These are phyloP conservation scores for Apiotrichum porosum DNA, from an alignment of 1,284 basidiomycete species.

Conservation along the genomic window DNA sequence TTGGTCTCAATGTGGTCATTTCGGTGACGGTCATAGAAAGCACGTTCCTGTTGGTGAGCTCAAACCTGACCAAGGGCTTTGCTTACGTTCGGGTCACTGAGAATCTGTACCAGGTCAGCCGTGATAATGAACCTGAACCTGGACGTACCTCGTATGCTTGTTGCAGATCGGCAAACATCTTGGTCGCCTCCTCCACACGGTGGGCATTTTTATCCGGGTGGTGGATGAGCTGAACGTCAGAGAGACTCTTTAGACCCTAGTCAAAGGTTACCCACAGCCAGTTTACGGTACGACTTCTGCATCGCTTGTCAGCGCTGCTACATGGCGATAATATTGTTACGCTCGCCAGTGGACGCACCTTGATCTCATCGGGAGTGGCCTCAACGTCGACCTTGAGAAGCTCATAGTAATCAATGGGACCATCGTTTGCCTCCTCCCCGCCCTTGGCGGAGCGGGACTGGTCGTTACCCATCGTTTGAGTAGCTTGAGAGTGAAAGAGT, in stretches of 20 bases:
- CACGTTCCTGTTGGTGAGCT: conserved; percentile 66
- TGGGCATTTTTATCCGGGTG: conserved; percentile 86
- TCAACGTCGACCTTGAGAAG: conserved; percentile 72
- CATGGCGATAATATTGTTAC: neutral
- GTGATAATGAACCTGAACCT: conserved; percentile 34
- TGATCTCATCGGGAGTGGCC: conserved; percentile 82
- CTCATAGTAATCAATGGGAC: conserved; percentile 65
- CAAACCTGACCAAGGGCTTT: neutral
- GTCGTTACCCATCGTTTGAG: conserved; percentile 40
- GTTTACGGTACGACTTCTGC: conserved; percentile 72
- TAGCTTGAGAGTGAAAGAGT: too few species aligned
- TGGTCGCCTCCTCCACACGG: conserved; percentile 78
- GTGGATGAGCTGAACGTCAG: conserved; percentile 58
- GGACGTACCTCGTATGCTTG: conserved; percentile 98
- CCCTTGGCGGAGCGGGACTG: conserved; percentile 27
- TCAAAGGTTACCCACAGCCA: conserved; percentile 56
- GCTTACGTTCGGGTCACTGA: conserved; percentile 85
- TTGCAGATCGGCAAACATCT: conserved; percentile 81
- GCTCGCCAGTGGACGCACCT: conserved; percentile 52
- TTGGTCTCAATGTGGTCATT: conserved; percentile 77
- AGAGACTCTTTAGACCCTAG: neutral
- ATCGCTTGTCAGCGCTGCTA: conserved; percentile 4
- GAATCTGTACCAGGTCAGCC: conserved; percentile 54
- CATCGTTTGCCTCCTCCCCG: conserved; percentile 14
- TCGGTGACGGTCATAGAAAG: conserved; percentile 96